Conservation (phyloP, 805 yeast species). For the Ogataea paraovalis region DNA sequence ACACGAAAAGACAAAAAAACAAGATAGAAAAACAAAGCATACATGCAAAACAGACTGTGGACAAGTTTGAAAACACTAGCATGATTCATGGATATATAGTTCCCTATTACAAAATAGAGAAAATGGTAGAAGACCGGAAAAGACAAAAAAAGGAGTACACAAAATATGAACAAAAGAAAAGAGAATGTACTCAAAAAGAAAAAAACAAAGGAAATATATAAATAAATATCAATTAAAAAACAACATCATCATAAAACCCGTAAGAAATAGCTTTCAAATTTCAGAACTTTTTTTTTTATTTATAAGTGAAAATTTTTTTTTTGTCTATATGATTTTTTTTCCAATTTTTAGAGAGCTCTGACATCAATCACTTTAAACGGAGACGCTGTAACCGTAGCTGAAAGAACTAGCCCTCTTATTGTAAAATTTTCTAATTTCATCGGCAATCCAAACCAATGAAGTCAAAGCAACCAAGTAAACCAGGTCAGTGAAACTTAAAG, state of each 20-base stretch:
- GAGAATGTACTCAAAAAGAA: background rate
- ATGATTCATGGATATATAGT: background rate
- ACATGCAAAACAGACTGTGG: background rate
- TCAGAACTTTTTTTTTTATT: background rate
- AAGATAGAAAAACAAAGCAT: background rate
- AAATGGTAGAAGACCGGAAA: background rate
- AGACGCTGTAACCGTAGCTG: constrained; percentile 26
- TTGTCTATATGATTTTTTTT: background rate
- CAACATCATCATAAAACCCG: too few relatives aligned
- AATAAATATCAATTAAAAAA: too few relatives aligned
- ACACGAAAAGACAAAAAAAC: background rate
- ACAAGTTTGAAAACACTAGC: background rate
- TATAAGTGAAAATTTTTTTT: background rate
- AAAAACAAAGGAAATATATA: too few relatives aligned
- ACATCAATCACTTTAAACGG: constrained; percentile 18
- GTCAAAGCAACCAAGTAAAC: constrained; percentile 57
- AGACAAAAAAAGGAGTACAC: background rate
- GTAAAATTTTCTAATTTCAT: constrained; percentile 66
- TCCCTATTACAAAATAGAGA: background rate
- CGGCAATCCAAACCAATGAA: constrained; percentile 80
- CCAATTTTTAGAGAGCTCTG: background rate
- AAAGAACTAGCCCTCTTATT: constrained; percentile 13
- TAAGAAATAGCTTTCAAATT: too few relatives aligned
- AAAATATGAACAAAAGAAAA: background rate
- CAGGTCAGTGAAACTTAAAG: constrained; percentile 69